Base-by-base conservation (phyloP, 192 early-diverging fungal genomes). In the Podila verticillata region DNA sequence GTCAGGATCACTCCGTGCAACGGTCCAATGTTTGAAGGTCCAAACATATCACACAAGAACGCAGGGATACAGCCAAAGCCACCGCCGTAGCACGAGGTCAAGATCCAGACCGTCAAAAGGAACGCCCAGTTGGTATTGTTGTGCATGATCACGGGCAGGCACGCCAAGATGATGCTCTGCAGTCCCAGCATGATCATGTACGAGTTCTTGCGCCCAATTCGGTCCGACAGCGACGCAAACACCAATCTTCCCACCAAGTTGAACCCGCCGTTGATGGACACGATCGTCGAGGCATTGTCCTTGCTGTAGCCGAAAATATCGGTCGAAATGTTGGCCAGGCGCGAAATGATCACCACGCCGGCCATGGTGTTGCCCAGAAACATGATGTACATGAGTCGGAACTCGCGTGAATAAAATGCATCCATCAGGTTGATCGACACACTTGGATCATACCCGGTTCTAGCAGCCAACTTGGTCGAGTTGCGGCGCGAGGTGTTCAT, bases 41-140 rank as follows among this genome's bases (percentile, higher is more conserved):
- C 91, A 78, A 93, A 95, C 88, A 91, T 91, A 66, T 95, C 93
- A 9, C 91, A 87, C 44, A 95, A 71, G 65, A 90, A 91, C 5
- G 91, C 91, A 2, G 92, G 91, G 63, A 95, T 92, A 61, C 91
- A 87, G 13, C 91, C 91, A 47, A 95, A 93, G 24, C 93, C 93
- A 32, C 89, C 91, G 29, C 93, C 93, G 65, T 93, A 95, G 81
- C 88, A 92, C 8, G 89, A 75, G 1, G 91, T 91, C 36, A 92
- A 85, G 58, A 89, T 57, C 87, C 90, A 92, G 48, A 90, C 79
- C 26, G 87, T 75, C 54, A 87, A 65, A 32, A 93, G 71, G 75
- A 89, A 91, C 13, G 85, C 82, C 81, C 87, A 86, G 63, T 90
- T 91, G 57, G 70, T 66, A 12, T 63, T 67, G 56, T 75, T 57